Evolutionary conservation across 208 protist genomes (phyloP).

Genomic region (Acanthamoeba royreba): DNA sequence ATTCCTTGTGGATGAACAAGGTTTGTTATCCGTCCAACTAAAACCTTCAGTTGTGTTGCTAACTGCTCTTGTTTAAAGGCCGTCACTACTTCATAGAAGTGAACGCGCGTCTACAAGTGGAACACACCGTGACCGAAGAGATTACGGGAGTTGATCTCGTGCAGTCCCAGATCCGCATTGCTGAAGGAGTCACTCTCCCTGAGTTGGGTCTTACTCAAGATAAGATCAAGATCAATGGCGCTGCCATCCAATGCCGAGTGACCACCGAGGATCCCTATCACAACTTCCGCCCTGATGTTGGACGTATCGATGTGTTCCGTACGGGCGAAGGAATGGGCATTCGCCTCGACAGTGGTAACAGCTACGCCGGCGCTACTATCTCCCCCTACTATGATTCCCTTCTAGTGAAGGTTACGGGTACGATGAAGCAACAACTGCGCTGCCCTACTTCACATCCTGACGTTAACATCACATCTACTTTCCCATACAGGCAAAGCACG

Average conservation of each 20-base stretch:
- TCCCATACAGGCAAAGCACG: slow-evolving; percentile 22
- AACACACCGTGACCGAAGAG: slow-evolving; percentile 85
- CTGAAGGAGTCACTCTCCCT: slow-evolving; percentile 75
- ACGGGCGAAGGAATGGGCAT: slow-evolving; percentile 78
- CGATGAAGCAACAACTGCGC: no score
- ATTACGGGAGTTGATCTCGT: slow-evolving; percentile 82
- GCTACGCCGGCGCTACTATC: slow-evolving; percentile 70
- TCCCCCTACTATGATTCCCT: slow-evolving; percentile 81
- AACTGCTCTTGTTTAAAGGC: no score
- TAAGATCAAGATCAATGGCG: slow-evolving; percentile 77
- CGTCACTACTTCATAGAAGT: slow-evolving; percentile 89
- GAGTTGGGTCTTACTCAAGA: slow-evolving; percentile 44
- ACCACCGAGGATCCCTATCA: slow-evolving; percentile 78
- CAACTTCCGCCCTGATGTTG: slow-evolving; percentile 82
- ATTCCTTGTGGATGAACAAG: slow-evolving; percentile 79
- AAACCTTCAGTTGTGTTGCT: no score
- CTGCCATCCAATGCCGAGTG: slow-evolving; percentile 78
- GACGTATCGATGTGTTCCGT: slow-evolving; percentile 71
- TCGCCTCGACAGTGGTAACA: slow-evolving; percentile 73
- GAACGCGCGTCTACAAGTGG: slow-evolving; percentile 86
- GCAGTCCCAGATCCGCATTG: slow-evolving; percentile 81
- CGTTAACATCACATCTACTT: no score
- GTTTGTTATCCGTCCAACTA: slow-evolving; percentile 20
- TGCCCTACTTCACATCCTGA: no score
- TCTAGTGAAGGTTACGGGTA: slow-evolving; percentile 77